These are phyloP conservation scores for Apodospora peruviana DNA, from an alignment of 495 filamentous ascomycete genomes.

Conservation along the genomic window DNA sequence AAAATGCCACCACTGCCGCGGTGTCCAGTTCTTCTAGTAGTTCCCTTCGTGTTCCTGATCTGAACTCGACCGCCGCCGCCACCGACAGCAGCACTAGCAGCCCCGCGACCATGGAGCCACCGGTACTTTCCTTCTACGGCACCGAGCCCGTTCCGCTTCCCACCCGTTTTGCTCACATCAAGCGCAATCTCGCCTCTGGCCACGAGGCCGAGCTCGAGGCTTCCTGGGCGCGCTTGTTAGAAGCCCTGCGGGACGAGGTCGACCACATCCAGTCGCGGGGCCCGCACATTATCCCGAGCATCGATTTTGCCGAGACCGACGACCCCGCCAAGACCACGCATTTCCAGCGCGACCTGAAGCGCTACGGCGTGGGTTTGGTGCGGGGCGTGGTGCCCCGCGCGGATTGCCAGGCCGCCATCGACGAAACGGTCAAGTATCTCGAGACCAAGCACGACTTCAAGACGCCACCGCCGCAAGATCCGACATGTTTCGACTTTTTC, in stretches of 20 bases:
- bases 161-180: conserved; percentile 71
- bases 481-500: conserved; percentile 88
- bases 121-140: conserved; percentile 68
- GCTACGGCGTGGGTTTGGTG: conserved; percentile 63
- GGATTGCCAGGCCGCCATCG: conserved; percentile 53
- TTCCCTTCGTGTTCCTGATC: no score
- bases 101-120: conserved; percentile 58
- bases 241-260: conserved; percentile 52
- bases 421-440: conserved; percentile 57
- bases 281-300: conserved; percentile 54
- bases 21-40: conserved; percentile 2
- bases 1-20: conserved; percentile 2
- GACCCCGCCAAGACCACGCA: conserved; percentile 43
- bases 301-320: conserved; percentile 56
- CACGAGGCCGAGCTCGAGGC: conserved; percentile 59
- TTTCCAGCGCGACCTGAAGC: conserved; percentile 50
- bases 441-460: conserved; percentile 50
- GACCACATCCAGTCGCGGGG: conserved; percentile 45
- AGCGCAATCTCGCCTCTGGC: conserved; percentile 58
- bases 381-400: conserved; percentile 55
- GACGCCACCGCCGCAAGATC: conserved; percentile 48
- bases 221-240: conserved; percentile 69
- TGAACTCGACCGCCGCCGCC: conserved; percentile 4
- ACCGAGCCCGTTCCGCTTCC: conserved; percentile 68
- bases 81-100: conserved; percentile 3